Evolutionary conservation across 164 flowering plant genomes (phyloP).

Genomic region (Annona cherimola): DNA sequence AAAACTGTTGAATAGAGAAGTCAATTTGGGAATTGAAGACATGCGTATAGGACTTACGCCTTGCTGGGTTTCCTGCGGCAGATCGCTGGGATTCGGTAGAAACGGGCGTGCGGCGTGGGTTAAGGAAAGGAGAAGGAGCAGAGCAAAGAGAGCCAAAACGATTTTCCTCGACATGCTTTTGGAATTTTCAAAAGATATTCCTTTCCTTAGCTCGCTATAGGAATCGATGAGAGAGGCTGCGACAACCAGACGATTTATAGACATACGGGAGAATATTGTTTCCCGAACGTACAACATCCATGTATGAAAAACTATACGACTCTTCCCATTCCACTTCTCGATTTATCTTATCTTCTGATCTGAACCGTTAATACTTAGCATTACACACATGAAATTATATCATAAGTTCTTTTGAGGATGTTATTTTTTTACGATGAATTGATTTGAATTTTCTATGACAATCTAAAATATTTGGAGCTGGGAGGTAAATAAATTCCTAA

Average conservation of each 20-base stretch:
- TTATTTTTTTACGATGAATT: too few relatives aligned
- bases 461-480: too few relatives aligned
- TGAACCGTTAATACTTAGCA: too few relatives aligned
- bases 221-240: background rate
- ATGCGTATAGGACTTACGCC: background rate
- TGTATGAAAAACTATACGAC: too few relatives aligned
- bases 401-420: too few relatives aligned
- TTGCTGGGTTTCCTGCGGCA: slow-evolving; percentile 9
- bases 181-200: background rate
- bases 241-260: slow-evolving; percentile 12
- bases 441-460: too few relatives aligned
- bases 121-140: slow-evolving; percentile 22
- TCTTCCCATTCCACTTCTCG: too few relatives aligned
- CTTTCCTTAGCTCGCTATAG: background rate
- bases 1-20: too few relatives aligned
- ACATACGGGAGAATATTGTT: background rate
- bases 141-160: slow-evolving; percentile 13
- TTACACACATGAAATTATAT: too few relatives aligned
- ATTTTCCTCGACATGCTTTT: slow-evolving; percentile 14
- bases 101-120: slow-evolving; percentile 25
- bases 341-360: too few relatives aligned
- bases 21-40: background rate
- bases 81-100: slow-evolving; percentile 15
- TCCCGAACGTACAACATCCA: too few relatives aligned
- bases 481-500: too few relatives aligned